Conservation (phyloP, 331 rosid genomes). For the Acacia pycnantha region DNA sequence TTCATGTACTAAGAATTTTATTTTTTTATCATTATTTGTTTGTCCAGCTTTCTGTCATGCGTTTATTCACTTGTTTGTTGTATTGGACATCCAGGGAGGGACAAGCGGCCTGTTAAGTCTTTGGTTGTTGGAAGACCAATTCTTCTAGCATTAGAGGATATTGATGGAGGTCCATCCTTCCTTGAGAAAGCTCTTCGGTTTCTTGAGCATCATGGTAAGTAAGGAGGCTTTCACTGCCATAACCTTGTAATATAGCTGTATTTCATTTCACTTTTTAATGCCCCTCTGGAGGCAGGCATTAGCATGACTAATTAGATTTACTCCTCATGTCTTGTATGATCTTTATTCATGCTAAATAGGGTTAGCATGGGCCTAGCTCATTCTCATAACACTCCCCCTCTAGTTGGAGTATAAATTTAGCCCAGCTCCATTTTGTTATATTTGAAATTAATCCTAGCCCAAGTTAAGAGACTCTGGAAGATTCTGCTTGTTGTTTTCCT, state of each 20-base stretch:
- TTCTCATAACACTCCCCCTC: neutral
- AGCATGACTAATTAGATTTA: neutral
- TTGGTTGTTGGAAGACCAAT: conserved; percentile 99
- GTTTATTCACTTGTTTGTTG: conserved; percentile 16
- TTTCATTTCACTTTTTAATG: conserved; percentile 22
- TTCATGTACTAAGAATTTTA: neutral
- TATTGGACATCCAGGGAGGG: conserved; percentile 71
- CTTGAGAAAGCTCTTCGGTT: conserved; percentile 95
- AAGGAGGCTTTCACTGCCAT: neutral
- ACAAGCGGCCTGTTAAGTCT: conserved; percentile 91
- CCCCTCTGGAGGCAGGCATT: neutral
- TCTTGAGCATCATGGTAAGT: conserved; percentile 85
- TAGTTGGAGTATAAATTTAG: neutral
- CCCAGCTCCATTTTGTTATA: neutral
- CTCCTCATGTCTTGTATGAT: neutral
- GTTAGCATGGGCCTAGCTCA: neutral
- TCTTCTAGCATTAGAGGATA: conserved; percentile 95
- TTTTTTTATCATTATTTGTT: neutral
- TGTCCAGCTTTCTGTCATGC: neutral
- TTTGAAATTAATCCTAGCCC: neutral
- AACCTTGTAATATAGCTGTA: neutral
- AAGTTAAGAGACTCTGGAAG: neutral
- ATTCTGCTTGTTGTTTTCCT: neutral
- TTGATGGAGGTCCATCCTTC: conserved; percentile 99
- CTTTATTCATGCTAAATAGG: neutral